These are phyloP conservation scores for Luffa acutangula DNA, from an alignment of 306 rosid genomes.

Conservation along the genomic window DNA sequence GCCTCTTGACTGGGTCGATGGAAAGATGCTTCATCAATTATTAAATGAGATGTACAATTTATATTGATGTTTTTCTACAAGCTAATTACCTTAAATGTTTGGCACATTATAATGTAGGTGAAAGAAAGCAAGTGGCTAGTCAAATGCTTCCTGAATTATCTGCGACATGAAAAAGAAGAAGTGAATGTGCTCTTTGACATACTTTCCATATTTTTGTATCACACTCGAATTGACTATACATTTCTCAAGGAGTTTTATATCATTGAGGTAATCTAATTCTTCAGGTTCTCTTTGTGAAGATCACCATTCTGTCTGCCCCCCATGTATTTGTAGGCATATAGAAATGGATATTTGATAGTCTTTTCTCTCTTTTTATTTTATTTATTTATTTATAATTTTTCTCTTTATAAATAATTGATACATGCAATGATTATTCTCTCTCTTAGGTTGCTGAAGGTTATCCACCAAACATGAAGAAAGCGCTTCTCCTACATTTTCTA, in stretches of 20 bases:
- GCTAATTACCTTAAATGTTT: constrained; percentile 4
- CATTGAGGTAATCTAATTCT: constrained; percentile 60
- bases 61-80: background rate
- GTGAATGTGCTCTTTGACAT: constrained; percentile 98
- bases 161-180: constrained; percentile 85
- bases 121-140: constrained; percentile 99
- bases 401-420: background rate
- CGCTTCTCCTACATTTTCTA: constrained; percentile 74
- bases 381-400: no score
- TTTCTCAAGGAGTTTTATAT: constrained; percentile 96
- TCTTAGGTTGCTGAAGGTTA: constrained; percentile 96
- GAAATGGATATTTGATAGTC: background rate
- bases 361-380: background rate
- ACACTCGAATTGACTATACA: constrained; percentile 83
- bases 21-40: background rate
- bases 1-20: background rate
- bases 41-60: background rate
- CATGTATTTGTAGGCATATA: background rate
- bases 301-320: background rate
- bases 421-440: background rate
- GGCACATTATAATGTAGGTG: constrained; percentile 45
- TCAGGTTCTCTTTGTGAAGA: constrained; percentile 6
- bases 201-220: constrained; percentile 85
- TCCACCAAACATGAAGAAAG: constrained; percentile 62
- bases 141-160: constrained; percentile 92